Evolutionary conservation across 2,329 filamentous ascomycete genomes (phyloP), one percentile per base, ranked within the genome.

Genomic region (Drechslerella stenobrocha): DNA sequence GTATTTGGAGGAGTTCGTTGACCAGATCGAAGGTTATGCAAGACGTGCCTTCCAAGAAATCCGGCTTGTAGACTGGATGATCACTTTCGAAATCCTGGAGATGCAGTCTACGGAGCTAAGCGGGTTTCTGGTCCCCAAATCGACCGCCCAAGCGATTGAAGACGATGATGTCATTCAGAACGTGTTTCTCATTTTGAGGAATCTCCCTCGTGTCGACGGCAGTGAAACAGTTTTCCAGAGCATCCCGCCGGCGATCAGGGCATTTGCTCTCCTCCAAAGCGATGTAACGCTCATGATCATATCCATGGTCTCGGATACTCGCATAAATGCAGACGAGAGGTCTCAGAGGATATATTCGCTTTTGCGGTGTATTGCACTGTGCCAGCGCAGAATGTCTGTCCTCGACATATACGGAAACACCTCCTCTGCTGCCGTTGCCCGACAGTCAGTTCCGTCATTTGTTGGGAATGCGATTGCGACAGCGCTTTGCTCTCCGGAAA

Each of bases 71-170:
- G 73, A 74, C 37, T 74, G 73, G 73, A 74, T 74, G 72, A 63
- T 73, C 20, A 70, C 72, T n/a, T 73, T 74, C 57, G 73, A 74
- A 47, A 69, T 73, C 28, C 65, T 74, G 37, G 73, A 74, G 63
- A 73, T 71, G 42, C 72, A 74, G 46, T 73, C 72, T 34, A 70
- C 71, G 3, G 73, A 74, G 15, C 67, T 73, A 23, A 67, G 70
- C 44, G 73, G 73, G 15, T 73, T 74, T 47, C 71, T 73, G 37
- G 70, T 72, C 15, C 70, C 73, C 9, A 74, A 74, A 45, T 32
- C 72, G 11, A 70, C 72, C 2, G 48, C 71, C 18, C 61, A 73
- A 24, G 48, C 60, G 13, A 71, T 73, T 45, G 73, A 74, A 55
- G 73, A 74, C 15, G 73, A 74, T 23, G 72, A 72, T 44, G 52